Evolutionary conservation across 257 asterid genomes (phyloP), one percentile per base, ranked within the genome.

Genomic region (Ilex asprella): DNA sequence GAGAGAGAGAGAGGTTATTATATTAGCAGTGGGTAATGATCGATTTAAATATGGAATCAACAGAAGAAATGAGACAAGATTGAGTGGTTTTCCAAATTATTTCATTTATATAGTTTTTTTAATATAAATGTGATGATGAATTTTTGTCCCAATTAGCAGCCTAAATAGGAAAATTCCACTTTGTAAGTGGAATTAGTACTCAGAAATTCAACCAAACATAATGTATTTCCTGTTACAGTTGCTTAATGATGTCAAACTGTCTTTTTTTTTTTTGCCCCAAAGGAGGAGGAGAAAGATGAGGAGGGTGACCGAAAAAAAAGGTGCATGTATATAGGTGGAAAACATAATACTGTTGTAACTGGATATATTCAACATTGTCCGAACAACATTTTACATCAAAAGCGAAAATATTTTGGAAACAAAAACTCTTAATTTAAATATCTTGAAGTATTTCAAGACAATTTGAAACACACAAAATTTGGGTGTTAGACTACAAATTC

Each of bases 101-200:
- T 49, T 49, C 54, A 49, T 49, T 49, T 6, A 49, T 6, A 15
- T 6, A 3, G 54, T n/a, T 49, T 49, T 49, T 11, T n/a, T n/a
- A 49, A 11, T 49, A 11, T 12, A 11, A 12, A 4, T 12, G 16
- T 49, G 54, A 12, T 49, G n/a, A 15, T 11, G 54, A 49, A 3
- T 11, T 49, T 3, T 49, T 49, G 14, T 49, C n/a, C 16, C 16
- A 11, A 6, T 49, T 12, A 6, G 54, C 66, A 66, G 84, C 84
- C 79, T 70, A 74, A 84, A 86, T 67, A 84, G 82, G 87, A 60
- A 86, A 77, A 60, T 43, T 70, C 87, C 82, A 86, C 95, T 67
- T 66, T 14, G 62, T 7, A 55, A 75, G 84, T 79, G 94, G 87
- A 60, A 74, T 49, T 66, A 62, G 53, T 35, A 54, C 63, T 76